Evolutionary conservation across 805 yeast genomes (phyloP).

Genomic region (Candida cerambycidarum): DNA sequence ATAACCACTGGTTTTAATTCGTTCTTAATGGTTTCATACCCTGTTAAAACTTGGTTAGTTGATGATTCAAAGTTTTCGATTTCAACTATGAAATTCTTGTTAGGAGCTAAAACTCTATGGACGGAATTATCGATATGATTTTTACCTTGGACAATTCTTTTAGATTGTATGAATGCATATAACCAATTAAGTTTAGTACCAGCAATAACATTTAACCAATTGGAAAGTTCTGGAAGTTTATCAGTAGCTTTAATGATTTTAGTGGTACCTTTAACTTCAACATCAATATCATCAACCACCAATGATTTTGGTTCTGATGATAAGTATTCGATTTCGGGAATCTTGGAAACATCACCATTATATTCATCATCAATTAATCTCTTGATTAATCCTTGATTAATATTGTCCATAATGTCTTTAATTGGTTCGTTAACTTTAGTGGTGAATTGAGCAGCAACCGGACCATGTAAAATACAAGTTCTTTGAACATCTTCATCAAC

Average conservation of each 20-base stretch:
- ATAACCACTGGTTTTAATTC: slow-evolving; percentile 64
- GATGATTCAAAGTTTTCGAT: slow-evolving; percentile 50
- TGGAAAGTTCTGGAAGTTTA: slow-evolving; percentile 27
- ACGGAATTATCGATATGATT: slow-evolving; percentile 79
- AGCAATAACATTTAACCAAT: slow-evolving; percentile 82
- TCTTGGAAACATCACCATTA: slow-evolving; percentile 62
- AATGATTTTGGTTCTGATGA: slow-evolving; percentile 51
- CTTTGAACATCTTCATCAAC: slow-evolving; percentile 95
- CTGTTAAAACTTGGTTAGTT: slow-evolving; percentile 56
- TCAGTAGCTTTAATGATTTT: slow-evolving; percentile 41
- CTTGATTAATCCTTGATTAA: slow-evolving; percentile 87
- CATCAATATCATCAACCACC: slow-evolving; percentile 28
- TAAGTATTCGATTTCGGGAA: slow-evolving; percentile 89
- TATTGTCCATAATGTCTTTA: slow-evolving; percentile 80
- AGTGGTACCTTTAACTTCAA: slow-evolving; percentile 32
- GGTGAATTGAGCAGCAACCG: slow-evolving; percentile 95
- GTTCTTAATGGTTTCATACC: slow-evolving; percentile 73
- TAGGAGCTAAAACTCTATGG: slow-evolving; percentile 77
- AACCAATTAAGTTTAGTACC: slow-evolving; percentile 84
- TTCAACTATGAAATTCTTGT: slow-evolving; percentile 57
- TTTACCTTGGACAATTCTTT: slow-evolving; percentile 80
- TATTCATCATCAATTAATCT: slow-evolving; percentile 69
- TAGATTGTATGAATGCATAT: slow-evolving; percentile 79
- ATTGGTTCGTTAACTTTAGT: slow-evolving; percentile 89
- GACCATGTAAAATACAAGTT: slow-evolving; percentile 98